Evolutionary conservation across 768 basidiomycete species (phyloP).

Genomic region (Xerocomellus dryophilus): DNA sequence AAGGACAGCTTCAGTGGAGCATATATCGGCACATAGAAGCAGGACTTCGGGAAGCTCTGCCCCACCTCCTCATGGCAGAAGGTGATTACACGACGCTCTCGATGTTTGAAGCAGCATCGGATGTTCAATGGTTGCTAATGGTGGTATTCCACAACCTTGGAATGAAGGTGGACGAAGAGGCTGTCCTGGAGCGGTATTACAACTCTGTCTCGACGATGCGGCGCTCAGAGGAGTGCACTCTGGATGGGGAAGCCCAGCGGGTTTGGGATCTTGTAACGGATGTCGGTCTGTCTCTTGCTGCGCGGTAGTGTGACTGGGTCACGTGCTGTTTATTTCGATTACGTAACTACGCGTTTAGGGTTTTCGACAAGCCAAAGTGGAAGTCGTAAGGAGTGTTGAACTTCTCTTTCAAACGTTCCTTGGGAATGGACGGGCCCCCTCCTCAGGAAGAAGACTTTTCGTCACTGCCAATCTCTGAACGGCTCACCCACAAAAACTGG

Average conservation of each 20-base stretch:
- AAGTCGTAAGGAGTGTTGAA: constrained; percentile 5
- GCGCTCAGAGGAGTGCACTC: constrained; percentile 40
- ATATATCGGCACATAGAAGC: constrained; percentile 23
- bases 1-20: constrained; percentile 15
- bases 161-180: constrained; percentile 52
- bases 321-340: constrained; percentile 23
- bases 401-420: constrained; percentile 8
- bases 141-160: constrained; percentile 71
- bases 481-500: constrained; percentile 96
- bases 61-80: constrained; percentile 61
- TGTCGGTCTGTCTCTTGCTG: constrained; percentile 56
- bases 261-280: constrained; percentile 57
- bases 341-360: constrained; percentile 19
- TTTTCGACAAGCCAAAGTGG: constrained; percentile 7
- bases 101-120: constrained; percentile 56
- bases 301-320: constrained; percentile 23
- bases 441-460: constrained; percentile 95
- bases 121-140: constrained; percentile 70
- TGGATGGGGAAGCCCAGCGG: constrained; percentile 52
- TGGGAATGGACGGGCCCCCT: constrained; percentile 82
- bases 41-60: constrained; percentile 53
- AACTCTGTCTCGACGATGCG: constrained; percentile 41
- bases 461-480: constrained; percentile 67
- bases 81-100: constrained; percentile 59
- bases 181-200: constrained; percentile 47